These are phyloP conservation scores for Striga asiatica DNA, from an alignment of 257 asterid genomes.

Conservation along the genomic window DNA sequence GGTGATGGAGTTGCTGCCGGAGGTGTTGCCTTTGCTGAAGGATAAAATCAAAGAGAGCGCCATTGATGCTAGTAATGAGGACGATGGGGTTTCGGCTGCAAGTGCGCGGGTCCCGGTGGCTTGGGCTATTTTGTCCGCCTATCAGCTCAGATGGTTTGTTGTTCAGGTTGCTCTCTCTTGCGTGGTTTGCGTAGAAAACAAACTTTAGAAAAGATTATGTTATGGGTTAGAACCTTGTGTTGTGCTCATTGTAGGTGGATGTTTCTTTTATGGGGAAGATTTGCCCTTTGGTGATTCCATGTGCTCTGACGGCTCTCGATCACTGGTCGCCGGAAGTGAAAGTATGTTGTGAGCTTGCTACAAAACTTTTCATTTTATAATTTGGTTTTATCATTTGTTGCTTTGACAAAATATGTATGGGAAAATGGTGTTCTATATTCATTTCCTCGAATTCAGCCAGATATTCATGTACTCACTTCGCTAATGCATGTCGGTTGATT, in stretches of 20 bases:
- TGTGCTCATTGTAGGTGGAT: conserved; percentile 45
- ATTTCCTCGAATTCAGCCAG: neutral
- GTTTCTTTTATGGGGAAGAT: conserved; percentile 63
- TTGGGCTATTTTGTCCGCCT: conserved; percentile 67
- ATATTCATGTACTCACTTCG: neutral
- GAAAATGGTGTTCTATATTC: too few relatives aligned
- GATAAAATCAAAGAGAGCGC: conserved; percentile 61
- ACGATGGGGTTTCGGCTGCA: conserved; percentile 53
- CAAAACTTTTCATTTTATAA: neutral
- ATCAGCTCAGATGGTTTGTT: conserved; percentile 77
- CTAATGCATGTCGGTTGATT: too few relatives aligned
- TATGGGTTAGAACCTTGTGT: neutral
- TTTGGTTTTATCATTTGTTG: neutral
- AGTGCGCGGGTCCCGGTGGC: conserved; percentile 77
- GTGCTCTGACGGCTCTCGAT: conserved; percentile 84
- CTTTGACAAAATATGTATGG: too few relatives aligned
- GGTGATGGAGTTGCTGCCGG: conserved; percentile 50
- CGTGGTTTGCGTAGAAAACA: neutral
- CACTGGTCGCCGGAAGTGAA: conserved; percentile 97
- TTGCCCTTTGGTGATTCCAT: conserved; percentile 71
- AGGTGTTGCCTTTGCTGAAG: conserved; percentile 49
- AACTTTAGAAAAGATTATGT: neutral
- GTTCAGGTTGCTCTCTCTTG: conserved; percentile 41
- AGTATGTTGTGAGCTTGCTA: conserved; percentile 29
- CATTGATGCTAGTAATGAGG: conserved; percentile 51